phyloP scores from a whole-genome alignment of 2,329 filamentous ascomycete species.

The Microsporum canis region DNA sequence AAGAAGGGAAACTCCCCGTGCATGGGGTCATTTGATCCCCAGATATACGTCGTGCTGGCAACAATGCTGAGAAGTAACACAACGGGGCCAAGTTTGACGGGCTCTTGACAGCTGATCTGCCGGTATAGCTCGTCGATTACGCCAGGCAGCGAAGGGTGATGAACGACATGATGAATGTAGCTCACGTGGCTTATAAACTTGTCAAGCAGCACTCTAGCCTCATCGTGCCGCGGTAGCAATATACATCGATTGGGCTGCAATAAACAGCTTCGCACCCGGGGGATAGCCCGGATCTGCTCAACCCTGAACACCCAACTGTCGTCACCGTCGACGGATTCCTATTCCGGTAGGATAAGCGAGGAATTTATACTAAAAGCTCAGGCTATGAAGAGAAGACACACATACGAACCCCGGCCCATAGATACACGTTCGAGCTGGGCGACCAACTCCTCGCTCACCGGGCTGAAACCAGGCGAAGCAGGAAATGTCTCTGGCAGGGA shows the following conservation, averaged over 20 bases:
- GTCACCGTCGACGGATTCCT: background rate
- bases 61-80: background rate
- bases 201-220: background rate
- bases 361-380: background rate
- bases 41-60: background rate
- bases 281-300: background rate
- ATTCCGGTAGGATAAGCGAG: background rate
- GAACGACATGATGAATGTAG: background rate
- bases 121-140: background rate
- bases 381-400: background rate
- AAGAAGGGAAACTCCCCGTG: background rate
- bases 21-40: background rate
- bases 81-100: background rate
- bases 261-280: background rate
- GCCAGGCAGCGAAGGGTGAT: background rate
- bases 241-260: background rate
- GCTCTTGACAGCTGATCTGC: background rate
- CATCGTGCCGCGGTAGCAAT: background rate
- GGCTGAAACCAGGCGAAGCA: background rate
- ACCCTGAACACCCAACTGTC: background rate
- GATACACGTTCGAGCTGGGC: background rate
- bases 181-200: background rate
- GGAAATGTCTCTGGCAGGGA: background rate
- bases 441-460: background rate
- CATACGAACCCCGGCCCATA: background rate